Conservation (phyloP, 2,329 filamentous ascomycete species). For the Ophiosphaerella korrae region DNA sequence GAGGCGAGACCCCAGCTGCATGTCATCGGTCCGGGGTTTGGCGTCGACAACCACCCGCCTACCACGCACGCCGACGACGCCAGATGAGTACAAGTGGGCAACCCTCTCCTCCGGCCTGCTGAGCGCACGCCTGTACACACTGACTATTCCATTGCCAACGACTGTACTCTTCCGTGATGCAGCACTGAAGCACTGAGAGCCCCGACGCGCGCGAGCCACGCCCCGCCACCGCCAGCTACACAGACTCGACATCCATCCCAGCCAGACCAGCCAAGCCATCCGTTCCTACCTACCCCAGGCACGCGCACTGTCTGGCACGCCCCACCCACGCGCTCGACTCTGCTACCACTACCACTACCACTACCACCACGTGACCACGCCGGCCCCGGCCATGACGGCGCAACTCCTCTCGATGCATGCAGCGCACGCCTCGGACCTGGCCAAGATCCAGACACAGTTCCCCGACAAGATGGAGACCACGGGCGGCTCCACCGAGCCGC, state of each 20-base stretch:
- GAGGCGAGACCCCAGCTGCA: too few species aligned
- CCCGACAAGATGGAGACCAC: conserved; percentile 43
- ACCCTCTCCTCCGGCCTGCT: too few species aligned
- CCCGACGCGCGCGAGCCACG: conserved; percentile 20
- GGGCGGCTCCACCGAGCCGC: conserved; percentile 32
- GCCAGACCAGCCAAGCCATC: too few species aligned
- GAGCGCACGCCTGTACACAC: too few species aligned
- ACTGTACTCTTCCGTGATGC: conserved; percentile 5
- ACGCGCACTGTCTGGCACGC: conserved; percentile 14
- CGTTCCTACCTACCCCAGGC: conserved; percentile 14
- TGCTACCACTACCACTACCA: conserved; percentile 9
- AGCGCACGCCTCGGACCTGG: conserved; percentile 43
- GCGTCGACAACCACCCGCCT: too few species aligned
- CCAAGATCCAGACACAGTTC: conserved; percentile 40
- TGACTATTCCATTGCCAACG: too few species aligned
- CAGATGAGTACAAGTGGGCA: too few species aligned
- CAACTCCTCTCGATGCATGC: conserved; percentile 48
- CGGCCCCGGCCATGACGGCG: conserved; percentile 40
- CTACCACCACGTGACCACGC: background rate
- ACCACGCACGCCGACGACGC: too few species aligned
- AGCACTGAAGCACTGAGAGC: conserved; percentile 9
- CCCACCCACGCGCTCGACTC: background rate
- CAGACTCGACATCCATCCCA: conserved; percentile 16
- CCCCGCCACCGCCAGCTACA: conserved; percentile 24
- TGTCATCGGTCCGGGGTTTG: too few species aligned